Base-by-base conservation (phyloP, 345 rosid genomes). In the Ceriops tagal region DNA sequence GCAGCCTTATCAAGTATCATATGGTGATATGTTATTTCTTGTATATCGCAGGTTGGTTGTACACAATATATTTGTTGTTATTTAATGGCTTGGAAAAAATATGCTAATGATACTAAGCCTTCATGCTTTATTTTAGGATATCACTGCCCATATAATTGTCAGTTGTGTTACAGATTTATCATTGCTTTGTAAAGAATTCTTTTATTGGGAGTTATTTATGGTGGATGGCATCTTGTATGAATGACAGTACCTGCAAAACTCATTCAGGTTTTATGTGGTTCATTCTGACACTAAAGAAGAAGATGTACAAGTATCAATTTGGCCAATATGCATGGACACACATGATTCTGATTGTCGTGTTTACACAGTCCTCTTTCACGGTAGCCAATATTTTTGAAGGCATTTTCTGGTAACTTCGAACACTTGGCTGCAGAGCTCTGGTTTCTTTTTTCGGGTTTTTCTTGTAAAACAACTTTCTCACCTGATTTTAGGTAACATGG, bases 291-390 rank as follows among this genome's bases (percentile, higher is more conserved):
- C 74, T 95, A 58, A 95, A 95, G 82, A 95, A 90, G 96, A 88
- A 87, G 89, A 87, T 92, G 96, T 95, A 95, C 86, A 92, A 95
- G 91, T 95, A 95, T 90, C 99, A 95, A 82, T 95, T 95, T 88
- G 88, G 97, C 78, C 99, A 95, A 74, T 92, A 87, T 72, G 97
- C 99, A 39, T 95, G 99, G 99, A 95, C 97, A 16, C 99, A 95
- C 71, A 95, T 95, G 99, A 95, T 95, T 78, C 83, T 95, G 70
- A 90, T 92, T 19, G 96, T 95, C 80, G 97, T 95, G 73, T 95
- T 95, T 75, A 81, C 92, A 2, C 99, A 95, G 70, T 95, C 97
- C 18, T 85, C 99, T n/a, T 95, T 95, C 82, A 95, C 96, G 8
- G 99, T 95, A 51, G 97, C 97, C 84, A 95, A 84, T 84, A 95